Base-by-base conservation (phyloP, 2,329 filamentous ascomycete species). In the Sordariomycetes sp. region DNA sequence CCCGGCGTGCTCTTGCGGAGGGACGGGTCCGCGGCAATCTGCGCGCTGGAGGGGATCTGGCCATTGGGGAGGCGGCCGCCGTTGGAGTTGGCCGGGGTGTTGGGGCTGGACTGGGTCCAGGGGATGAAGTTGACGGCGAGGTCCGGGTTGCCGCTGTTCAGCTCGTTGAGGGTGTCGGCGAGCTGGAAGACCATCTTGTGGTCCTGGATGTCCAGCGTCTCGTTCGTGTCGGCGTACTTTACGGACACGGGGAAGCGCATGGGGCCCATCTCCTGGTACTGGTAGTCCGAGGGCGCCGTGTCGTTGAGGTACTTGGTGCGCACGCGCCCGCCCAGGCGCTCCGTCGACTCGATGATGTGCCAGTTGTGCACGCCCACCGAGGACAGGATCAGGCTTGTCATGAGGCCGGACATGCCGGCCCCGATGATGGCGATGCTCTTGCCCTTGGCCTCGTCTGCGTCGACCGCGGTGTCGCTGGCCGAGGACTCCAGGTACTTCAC, bases 241-340 rank as follows among this genome's bases (percentile, higher is more conserved):
- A 80, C 76, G 2, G 74, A 76, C 18, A 79, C 73, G 0, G 85
- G 84, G 62, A 87, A 82, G 2, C 83, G 73, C 83, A 87, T 87
- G 0, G 83, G 81, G 0, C 85, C 85, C 80, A 77, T 78, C 65
- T 87, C 85, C 64, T 87, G 83, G 66, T 88, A 87, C 22, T 83
- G 82, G 64, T 87, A 87, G 60, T 86, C 76, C 22, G 79, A 77
- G 0, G 82, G 80, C 0, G 74, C 80, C 3, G 55, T 52, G n/a
- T 78, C 80, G 2, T 77, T 77, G 1, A 88, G 75, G 58, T 87
- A 87, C 58, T 76, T 76, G 1, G 85, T 88, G 59, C 81, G 81
- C 0, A 88, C 78, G 22, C 85, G 79, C 3, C 85, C 84, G 18
- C 85, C 85, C 16, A 87, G 75, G 8, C 85, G 75, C 46, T 80